phyloP scores from a whole-genome alignment of 352 stramenopile genomes.

The Phytophthora melonis region DNA sequence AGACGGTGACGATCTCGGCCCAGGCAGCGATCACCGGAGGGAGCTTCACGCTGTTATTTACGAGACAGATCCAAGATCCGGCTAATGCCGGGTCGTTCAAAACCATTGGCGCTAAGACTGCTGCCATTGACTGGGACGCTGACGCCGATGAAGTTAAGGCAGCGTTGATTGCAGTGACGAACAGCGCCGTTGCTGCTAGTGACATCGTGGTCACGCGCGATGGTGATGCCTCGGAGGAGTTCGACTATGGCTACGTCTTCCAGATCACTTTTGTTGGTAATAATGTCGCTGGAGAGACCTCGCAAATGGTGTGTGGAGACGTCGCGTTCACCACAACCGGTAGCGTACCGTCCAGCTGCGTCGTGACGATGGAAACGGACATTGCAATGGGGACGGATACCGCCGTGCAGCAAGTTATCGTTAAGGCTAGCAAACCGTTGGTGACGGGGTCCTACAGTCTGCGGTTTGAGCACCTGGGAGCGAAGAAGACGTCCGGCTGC shows the following conservation, averaged over 20 bases:
- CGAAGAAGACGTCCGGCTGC: constrained; percentile 44
- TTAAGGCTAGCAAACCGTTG: constrained; percentile 61
- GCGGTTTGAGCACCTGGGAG: constrained; percentile 54
- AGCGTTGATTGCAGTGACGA: constrained; percentile 34
- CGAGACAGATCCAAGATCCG: constrained; percentile 33
- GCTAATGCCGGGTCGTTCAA: constrained; percentile 36
- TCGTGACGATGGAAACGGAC: constrained; percentile 71
- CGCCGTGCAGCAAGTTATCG: constrained; percentile 70
- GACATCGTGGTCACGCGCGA: constrained; percentile 84
- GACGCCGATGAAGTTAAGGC: constrained; percentile 44
- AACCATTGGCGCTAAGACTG: constrained; percentile 24
- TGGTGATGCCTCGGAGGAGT: constrained; percentile 64
- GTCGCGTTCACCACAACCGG: constrained; percentile 18
- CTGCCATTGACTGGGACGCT: constrained; percentile 58
- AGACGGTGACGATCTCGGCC: constrained; percentile 71
- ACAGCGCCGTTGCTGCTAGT: constrained; percentile 41
- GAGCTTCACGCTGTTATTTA: constrained; percentile 61
- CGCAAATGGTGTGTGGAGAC: constrained; percentile 14
- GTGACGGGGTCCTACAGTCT: constrained; percentile 68
- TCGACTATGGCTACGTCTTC: constrained; percentile 75
- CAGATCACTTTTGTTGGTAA: constrained; percentile 84
- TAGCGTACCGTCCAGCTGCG: constrained; percentile 48
- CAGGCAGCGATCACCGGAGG: constrained; percentile 57
- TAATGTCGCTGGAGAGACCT: constrained; percentile 69
- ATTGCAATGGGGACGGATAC: constrained; percentile 75